Evolutionary conservation across 2,329 filamentous ascomycete species (phyloP).

Genomic region (Rhinocladiella similis): DNA sequence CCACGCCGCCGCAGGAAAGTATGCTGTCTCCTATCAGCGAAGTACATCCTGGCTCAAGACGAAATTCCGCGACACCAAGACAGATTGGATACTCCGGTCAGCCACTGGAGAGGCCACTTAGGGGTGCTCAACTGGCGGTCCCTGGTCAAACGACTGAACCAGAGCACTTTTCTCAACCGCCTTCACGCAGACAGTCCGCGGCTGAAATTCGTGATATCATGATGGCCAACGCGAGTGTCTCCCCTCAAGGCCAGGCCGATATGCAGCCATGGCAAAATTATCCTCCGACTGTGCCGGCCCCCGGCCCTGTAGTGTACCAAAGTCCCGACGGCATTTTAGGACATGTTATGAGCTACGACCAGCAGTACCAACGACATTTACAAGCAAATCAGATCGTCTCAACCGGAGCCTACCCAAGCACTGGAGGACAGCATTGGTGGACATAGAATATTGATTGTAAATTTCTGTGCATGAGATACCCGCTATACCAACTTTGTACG

Average conservation of each 20-base stretch:
- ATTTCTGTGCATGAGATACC: neutral
- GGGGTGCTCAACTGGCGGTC: neutral
- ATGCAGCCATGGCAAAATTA: neutral
- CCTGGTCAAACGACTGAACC: neutral
- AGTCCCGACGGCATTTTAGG: neutral
- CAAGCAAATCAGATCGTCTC: conserved; percentile 8
- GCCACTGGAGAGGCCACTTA: neutral
- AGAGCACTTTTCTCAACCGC: neutral
- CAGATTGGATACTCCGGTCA: conserved; percentile 1
- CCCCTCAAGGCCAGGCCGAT: neutral
- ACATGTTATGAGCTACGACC: conserved; percentile 4
- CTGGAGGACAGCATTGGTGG: conserved; percentile 9
- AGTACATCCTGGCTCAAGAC: conserved; percentile 2
- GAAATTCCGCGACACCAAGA: conserved; percentile 12
- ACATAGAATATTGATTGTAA: neutral
- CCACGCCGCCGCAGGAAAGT: conserved; percentile 6
- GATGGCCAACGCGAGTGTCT: neutral
- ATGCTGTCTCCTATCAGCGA: conserved; percentile 13
- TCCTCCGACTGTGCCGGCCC: neutral
- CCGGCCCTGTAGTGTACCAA: neutral
- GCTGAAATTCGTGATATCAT: neutral
- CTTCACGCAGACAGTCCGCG: neutral
- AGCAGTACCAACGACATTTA: conserved; percentile 4
- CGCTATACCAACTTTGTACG: neutral
- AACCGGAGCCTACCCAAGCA: conserved; percentile 8